Base-by-base conservation (phyloP, 2,329 filamentous ascomycete genomes). In the Thermothelomyces thermophilus region DNA sequence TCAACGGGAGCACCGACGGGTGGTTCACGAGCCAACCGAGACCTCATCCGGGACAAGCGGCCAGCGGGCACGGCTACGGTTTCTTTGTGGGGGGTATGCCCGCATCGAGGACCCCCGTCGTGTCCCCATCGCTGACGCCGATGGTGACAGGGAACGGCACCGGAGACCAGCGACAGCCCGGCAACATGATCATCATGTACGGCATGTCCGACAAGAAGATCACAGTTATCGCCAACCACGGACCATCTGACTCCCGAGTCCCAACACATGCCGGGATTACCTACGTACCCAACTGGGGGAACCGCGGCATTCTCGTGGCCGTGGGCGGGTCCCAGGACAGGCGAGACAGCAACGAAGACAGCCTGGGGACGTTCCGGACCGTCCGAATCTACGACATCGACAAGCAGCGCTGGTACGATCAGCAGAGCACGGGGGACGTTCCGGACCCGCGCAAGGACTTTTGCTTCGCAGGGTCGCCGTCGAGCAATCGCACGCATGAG, bases 381-480 rank as follows among this genome's bases (percentile, higher is more conserved):
- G 50, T 58, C 1, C 53, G 52, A 13, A 44, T 61, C 31, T 56
- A 54, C 34, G 58, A 62, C 30, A 22, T 48, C 3, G 48, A 48
- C 14, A 43, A 26, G 24, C 40, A 50, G 6, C 44, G 24, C 4
- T 60, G 59, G 59, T 55, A 56, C 39, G 55, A 61, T 19, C 60
- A 62, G 24, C 41, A 50, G 16, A 56, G 56, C 2, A 56, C 52
- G 1, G 60, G 59, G 13, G 44, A 41, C 8, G 28, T 47, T 2
- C 60, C 59, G 2, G 17, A 41, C 11, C 43, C 52, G 16, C 50
- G 58, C 1, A 54, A 54, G 39, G 55, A 59, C 13, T 61, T 56
- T 16, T 62, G 59, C 41, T 54, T 61, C n/a, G 48, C 58, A 4
- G 56, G 60, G 8, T 51, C 51, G 10, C 46, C 54, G 10, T 60